These are phyloP conservation scores for Phytophthora crassamura DNA, from an alignment of 352 stramenopile species.

Conservation along the genomic window DNA sequence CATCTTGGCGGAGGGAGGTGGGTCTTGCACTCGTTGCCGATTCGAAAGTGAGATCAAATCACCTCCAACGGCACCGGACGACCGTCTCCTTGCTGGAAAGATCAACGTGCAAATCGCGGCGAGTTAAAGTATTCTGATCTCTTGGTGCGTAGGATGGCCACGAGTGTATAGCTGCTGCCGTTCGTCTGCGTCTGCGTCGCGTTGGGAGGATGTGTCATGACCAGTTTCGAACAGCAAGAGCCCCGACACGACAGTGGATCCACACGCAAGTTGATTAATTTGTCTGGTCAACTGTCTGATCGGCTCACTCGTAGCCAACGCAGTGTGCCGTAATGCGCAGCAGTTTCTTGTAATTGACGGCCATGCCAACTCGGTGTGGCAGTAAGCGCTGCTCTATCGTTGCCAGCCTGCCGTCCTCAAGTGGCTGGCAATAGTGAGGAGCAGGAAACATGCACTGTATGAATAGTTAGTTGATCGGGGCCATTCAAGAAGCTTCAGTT, in stretches of 20 bases:
- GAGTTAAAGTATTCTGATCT: slow-evolving; percentile 22
- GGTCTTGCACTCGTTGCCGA: not conserved
- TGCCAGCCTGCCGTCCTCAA: no score
- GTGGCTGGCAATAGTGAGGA: no score
- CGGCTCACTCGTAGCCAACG: not conserved
- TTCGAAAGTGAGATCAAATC: slow-evolving; percentile 15
- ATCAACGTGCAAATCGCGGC: slow-evolving; percentile 8
- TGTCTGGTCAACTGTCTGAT: not conserved
- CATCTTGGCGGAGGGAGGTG: not conserved
- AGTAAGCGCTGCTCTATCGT: no score
- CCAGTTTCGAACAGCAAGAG: slow-evolving; percentile 28
- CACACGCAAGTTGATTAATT: slow-evolving; percentile 12
- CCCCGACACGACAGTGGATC: not conserved
- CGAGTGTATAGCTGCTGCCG: slow-evolving; percentile 13
- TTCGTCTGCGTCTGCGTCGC: slow-evolving; percentile 11
- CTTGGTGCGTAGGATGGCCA: slow-evolving; percentile 34
- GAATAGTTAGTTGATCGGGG: no score
- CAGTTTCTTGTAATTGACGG: no score
- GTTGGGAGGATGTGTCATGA: slow-evolving; percentile 13
- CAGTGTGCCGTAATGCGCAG: no score
- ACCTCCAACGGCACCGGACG: no score
- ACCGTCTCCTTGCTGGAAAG: not conserved
- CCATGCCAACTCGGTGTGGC: no score
- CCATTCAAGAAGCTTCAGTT: no score
- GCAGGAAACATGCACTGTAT: no score